phyloP scores from a whole-genome alignment of 2,329 filamentous ascomycete species.

The Botrytis deweyae region DNA sequence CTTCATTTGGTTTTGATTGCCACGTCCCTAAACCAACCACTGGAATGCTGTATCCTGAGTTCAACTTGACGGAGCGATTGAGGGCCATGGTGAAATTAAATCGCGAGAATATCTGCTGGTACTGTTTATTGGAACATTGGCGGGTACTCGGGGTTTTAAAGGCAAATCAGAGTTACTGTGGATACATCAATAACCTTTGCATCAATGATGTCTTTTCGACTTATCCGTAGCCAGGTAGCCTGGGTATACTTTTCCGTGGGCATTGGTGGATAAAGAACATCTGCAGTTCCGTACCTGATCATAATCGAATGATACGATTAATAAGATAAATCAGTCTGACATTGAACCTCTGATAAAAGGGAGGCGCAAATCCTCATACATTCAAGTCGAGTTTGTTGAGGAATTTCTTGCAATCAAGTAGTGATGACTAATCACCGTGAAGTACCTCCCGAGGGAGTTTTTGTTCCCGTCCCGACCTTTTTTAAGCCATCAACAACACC shows the following conservation, averaged over 20 bases:
- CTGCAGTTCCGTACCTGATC: neutral
- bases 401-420: neutral
- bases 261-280: neutral
- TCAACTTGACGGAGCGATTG: conserved; percentile 35
- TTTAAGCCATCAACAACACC: conserved; percentile 41
- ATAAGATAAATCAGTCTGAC: neutral
- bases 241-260: conserved; percentile 16
- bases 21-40: conserved; percentile 48
- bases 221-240: conserved; percentile 15
- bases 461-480: conserved; percentile 60
- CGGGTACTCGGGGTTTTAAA: conserved; percentile 4
- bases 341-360: neutral
- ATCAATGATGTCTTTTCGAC: conserved; percentile 1
- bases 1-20: conserved; percentile 48
- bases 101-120: neutral
- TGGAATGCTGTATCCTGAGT: conserved; percentile 40
- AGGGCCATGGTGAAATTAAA: conserved; percentile 24
- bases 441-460: conserved; percentile 45
- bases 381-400: neutral
- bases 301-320: neutral
- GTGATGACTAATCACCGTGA: conserved; percentile 5
- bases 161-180: neutral
- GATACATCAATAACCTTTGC: neutral
- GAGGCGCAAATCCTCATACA: neutral
- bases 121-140: neutral